Conservation (phyloP, 495 filamentous ascomycete species). For the Hypomontagnella submonticulosa region DNA sequence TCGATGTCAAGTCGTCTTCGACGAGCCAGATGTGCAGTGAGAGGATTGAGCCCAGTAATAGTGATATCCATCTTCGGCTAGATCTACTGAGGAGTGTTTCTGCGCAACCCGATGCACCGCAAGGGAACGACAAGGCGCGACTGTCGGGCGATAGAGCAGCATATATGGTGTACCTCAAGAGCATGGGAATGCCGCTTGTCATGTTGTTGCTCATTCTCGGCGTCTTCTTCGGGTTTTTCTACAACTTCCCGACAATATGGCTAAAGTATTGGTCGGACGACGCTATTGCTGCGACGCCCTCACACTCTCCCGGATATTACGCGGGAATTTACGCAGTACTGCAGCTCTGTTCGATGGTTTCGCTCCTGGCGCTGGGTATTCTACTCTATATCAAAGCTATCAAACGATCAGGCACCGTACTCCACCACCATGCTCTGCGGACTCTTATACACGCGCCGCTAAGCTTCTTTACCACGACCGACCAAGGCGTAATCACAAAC, state of each 20-base stretch:
- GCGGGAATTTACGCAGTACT: slow-evolving; percentile 51
- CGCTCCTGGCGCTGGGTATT: slow-evolving; percentile 17
- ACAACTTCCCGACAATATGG: slow-evolving; percentile 54
- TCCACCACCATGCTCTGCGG: slow-evolving; percentile 41
- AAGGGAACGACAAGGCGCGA: slow-evolving; percentile 3
- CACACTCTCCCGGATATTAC: slow-evolving; percentile 49
- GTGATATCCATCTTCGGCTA: background rate
- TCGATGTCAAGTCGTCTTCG: slow-evolving; percentile 24
- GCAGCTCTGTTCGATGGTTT: slow-evolving; percentile 39
- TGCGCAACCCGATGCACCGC: background rate
- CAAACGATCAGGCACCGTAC: slow-evolving; percentile 36
- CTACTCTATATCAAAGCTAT: slow-evolving; percentile 31
- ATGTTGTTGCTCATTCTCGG: slow-evolving; percentile 37
- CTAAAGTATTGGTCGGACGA: slow-evolving; percentile 54
- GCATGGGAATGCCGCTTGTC: slow-evolving; percentile 45
- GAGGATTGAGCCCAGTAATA: background rate
- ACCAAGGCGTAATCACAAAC: slow-evolving; percentile 57
- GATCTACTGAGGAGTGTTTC: background rate
- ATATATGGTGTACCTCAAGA: slow-evolving; percentile 53
- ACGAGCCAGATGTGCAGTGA: slow-evolving; percentile 2
- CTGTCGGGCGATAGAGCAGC: slow-evolving; percentile 44
- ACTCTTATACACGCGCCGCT: slow-evolving; percentile 48
- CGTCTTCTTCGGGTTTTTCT: slow-evolving; percentile 47
- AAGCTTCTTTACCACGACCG: slow-evolving; percentile 54
- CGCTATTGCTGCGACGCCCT: slow-evolving; percentile 33